Evolutionary conservation across 768 basidiomycete genomes (phyloP), one percentile per base, ranked within the genome.

Genomic region (Wakefieldia striispora): DNA sequence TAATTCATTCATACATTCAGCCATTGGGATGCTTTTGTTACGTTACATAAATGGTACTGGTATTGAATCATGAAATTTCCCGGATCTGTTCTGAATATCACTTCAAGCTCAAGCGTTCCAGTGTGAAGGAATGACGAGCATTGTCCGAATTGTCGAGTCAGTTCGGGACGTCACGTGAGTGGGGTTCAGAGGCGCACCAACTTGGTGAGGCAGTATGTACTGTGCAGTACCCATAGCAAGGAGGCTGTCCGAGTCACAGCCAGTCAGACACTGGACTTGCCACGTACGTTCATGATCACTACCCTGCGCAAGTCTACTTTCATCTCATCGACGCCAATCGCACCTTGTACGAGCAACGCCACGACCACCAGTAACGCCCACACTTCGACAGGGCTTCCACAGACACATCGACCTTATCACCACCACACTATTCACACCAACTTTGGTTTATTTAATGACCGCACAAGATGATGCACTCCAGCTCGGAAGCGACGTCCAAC

Each of bases 401-500:
- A 29, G 29, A 12, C 24, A 24, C 16, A 31, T 38, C 26, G 17
- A 50, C 53, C 4, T 10, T 20, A 5, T 29, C 37, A 26, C 27
- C 48, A 10, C n/a, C n/a, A 19, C 9, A 29, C 29, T 31, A 34
- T 38, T 52, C 36, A 10, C 40, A 12, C 47, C 42, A 6, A 34
- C 7, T 50, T 45, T 45, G 3, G 29, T 29, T 29, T 29, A 33
- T 33, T 57, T 61, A 43, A 65, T 66, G 57, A 39, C 43, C 45
- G 6, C 42, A 20, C 20, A 50, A 48, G 45, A 70, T 71, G 68
- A 60, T 66, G 12, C 60, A 62, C 38, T 70, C 70, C 50, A 69
- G 65, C 47, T 70, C 69, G 50, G 70, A 71, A 47, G 56, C 69
- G 42, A 69, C 69, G 43, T 59, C 62, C 50, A 66, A 61, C 43